Evolutionary conservation across 1,284 basidiomycete genomes (phyloP).

Genomic region (Malassezia vespertilionis): DNA sequence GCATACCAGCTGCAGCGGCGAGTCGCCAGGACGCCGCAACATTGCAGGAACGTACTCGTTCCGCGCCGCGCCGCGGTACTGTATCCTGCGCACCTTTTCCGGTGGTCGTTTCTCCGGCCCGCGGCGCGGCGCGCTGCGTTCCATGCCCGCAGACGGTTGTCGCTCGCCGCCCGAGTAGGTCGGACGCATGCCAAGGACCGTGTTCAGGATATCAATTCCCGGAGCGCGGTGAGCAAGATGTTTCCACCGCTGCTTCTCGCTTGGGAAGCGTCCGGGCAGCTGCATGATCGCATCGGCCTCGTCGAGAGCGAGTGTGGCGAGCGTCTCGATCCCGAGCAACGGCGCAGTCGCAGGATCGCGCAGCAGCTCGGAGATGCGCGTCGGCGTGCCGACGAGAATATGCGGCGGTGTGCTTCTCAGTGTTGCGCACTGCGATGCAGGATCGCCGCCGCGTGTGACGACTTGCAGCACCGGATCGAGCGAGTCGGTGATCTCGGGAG

Average conservation of each 20-base stretch:
- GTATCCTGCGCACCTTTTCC: slow-evolving; percentile 28
- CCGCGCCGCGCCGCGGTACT: slow-evolving; percentile 27
- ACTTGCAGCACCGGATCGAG: slow-evolving; percentile 36
- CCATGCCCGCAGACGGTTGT: slow-evolving; percentile 31
- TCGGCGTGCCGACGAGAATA: slow-evolving; percentile 40
- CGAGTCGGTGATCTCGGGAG: slow-evolving; percentile 15
- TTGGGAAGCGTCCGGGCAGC: slow-evolving; percentile 39
- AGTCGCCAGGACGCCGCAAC: too few relatives aligned
- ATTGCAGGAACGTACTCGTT: too few relatives aligned
- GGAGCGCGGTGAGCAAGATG: slow-evolving; percentile 36
- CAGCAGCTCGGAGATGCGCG: slow-evolving; percentile 33
- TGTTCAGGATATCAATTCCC: slow-evolving; percentile 32
- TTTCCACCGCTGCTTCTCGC: slow-evolving; percentile 35
- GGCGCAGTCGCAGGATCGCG: slow-evolving; percentile 20
- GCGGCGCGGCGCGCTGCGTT: slow-evolving; percentile 22
- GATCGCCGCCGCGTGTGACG: slow-evolving; percentile 25
- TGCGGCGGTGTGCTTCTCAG: slow-evolving; percentile 31
- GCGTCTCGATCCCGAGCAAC: slow-evolving; percentile 31
- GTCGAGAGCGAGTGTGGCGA: slow-evolving; percentile 38
- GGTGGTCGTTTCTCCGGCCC: slow-evolving; percentile 27
- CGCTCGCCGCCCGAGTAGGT: slow-evolving; percentile 37
- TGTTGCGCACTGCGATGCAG: slow-evolving; percentile 20
- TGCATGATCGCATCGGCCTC: slow-evolving; percentile 42
- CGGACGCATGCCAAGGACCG: slow-evolving; percentile 28
- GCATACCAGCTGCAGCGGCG: slow-evolving; percentile 37